Evolutionary conservation across 1,284 basidiomycete genomes (phyloP).

Genomic region (Golubevia sp.): DNA sequence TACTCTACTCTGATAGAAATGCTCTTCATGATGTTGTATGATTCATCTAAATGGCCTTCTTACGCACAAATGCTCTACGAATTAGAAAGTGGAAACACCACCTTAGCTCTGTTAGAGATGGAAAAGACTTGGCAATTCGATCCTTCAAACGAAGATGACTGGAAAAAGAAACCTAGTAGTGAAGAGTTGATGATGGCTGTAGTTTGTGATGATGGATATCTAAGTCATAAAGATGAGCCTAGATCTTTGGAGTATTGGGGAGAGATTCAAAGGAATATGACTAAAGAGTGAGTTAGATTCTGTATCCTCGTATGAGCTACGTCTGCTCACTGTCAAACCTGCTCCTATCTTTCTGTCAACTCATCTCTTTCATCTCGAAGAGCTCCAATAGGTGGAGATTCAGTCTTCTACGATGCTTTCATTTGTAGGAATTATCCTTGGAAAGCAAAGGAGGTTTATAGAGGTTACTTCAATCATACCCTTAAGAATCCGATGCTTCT

Average conservation of each 20-base stretch:
- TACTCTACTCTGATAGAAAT: slow-evolving; percentile 18
- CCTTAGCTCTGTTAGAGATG: slow-evolving; percentile 9
- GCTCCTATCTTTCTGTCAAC: too few relatives aligned
- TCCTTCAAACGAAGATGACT: slow-evolving; percentile 2
- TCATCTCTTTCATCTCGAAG: slow-evolving; percentile 8
- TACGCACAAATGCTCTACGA: slow-evolving; percentile 10
- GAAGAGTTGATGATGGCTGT: too few relatives aligned
- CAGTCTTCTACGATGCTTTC: slow-evolving; percentile 21
- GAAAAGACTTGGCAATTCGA: slow-evolving; percentile 20
- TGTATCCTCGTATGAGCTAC: too few relatives aligned
- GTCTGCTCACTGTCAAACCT: too few relatives aligned
- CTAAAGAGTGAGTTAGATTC: too few relatives aligned
- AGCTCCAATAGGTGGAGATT: slow-evolving; percentile 22
- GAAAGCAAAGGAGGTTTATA: slow-evolving; percentile 22
- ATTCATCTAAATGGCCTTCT: slow-evolving; percentile 9
- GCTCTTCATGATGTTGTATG: slow-evolving; percentile 20
- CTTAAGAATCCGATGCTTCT: slow-evolving; percentile 20
- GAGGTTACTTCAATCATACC: slow-evolving; percentile 13
- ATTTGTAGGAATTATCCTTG: slow-evolving; percentile 23
- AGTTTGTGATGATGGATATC: too few relatives aligned
- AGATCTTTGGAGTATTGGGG: too few relatives aligned
- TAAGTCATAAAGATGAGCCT: too few relatives aligned
- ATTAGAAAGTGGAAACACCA: slow-evolving; percentile 15
- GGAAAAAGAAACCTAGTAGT: too few relatives aligned
- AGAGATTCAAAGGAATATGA: too few relatives aligned